phyloP scores from a whole-genome alignment of 176 grass and related monocot species.

The Rhipidocladum racemiflorum region DNA sequence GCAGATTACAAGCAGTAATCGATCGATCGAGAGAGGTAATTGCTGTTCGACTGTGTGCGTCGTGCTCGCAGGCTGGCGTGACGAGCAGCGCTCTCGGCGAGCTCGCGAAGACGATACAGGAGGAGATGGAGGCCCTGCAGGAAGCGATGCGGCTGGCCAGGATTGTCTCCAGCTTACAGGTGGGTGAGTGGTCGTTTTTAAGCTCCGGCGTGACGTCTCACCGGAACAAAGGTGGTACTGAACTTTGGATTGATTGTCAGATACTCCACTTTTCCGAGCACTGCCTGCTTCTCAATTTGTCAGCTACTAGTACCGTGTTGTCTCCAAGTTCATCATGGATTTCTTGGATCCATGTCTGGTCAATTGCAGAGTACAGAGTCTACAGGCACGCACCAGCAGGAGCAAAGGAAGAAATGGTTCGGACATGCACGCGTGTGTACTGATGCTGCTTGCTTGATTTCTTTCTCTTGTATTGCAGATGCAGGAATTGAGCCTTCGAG shows the following conservation, averaged over 20 bases:
- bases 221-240: background rate
- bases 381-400: background rate
- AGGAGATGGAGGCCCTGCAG: slow-evolving; percentile 73
- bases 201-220: background rate
- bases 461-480: slow-evolving; percentile 37
- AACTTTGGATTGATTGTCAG: slow-evolving; percentile 13
- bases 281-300: background rate
- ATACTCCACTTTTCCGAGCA: background rate
- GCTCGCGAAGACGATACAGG: slow-evolving; percentile 43
- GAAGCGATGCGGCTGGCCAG: slow-evolving; percentile 57
- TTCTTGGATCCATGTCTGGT: background rate
- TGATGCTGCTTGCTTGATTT: background rate
- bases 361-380: background rate
- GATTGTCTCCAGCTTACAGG: slow-evolving; percentile 56
- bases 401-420: background rate
- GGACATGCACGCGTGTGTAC: background rate
- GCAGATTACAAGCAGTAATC: background rate
- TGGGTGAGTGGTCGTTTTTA: slow-evolving; percentile 36
- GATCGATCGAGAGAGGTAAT: background rate
- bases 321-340: background rate
- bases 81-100: slow-evolving; percentile 44
- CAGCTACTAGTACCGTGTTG: background rate
- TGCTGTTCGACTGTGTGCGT: background rate
- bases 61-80: slow-evolving; percentile 40
- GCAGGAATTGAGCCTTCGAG: slow-evolving; percentile 69